phyloP scores from a whole-genome alignment of 192 early-diverging fungal species.

The Entomortierella parvispora region DNA sequence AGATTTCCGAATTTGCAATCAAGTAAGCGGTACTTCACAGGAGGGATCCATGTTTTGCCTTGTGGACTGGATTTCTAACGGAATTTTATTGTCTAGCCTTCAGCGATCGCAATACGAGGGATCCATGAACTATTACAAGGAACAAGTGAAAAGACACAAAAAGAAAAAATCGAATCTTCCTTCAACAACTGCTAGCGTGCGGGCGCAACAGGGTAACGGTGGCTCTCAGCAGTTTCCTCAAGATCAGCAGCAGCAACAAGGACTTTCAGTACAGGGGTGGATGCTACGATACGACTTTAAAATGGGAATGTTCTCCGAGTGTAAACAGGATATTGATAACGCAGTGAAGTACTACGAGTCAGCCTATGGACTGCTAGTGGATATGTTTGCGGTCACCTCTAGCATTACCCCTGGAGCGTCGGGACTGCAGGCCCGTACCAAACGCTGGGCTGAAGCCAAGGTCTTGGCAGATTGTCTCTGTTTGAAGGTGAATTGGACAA shows the following conservation, averaged over 20 bases:
- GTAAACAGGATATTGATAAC: conserved; percentile 69
- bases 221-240: conserved; percentile 15
- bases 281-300: conserved; percentile 85
- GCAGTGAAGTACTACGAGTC: conserved; percentile 73
- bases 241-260: conserved; percentile 37
- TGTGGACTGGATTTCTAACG: not conserved
- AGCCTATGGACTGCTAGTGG: conserved; percentile 71
- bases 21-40: conserved; percentile 57
- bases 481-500: conserved; percentile 66
- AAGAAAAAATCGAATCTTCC: conserved; percentile 76
- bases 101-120: conserved; percentile 75
- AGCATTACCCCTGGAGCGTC: conserved; percentile 54
- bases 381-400: conserved; percentile 69
- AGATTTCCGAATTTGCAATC: conserved; percentile 70
- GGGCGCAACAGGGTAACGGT: conserved; percentile 28
- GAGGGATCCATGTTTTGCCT: not conserved
- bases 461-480: conserved; percentile 78
- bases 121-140: conserved; percentile 78
- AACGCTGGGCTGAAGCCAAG: conserved; percentile 80
- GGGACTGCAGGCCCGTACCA: conserved; percentile 60
- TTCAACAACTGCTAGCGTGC: conserved; percentile 43
- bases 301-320: conserved; percentile 68
- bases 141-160: conserved; percentile 76
- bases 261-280: conserved; percentile 74
- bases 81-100: conserved; percentile 54